These are phyloP conservation scores for Sanguinoderma infundibulare DNA, from an alignment of 1,284 basidiomycete species.

Conservation along the genomic window DNA sequence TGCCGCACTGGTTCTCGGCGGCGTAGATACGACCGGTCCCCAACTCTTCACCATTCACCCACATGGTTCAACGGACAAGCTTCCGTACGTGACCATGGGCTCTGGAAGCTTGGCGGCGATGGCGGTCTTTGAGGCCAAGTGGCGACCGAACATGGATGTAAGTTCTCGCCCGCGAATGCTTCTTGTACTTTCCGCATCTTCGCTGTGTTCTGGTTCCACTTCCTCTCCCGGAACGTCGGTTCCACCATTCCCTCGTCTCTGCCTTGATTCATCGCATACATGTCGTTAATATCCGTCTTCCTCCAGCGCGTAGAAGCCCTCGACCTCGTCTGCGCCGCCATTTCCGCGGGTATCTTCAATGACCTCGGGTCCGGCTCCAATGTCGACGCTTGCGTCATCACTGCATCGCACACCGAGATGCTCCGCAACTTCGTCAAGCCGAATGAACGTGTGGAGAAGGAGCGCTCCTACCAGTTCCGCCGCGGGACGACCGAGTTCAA, in stretches of 20 bases:
- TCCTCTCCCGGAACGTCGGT: not conserved
- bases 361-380: conserved; percentile 98
- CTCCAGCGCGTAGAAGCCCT: conserved; percentile 84
- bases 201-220: not conserved
- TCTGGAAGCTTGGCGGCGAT: conserved; percentile 96
- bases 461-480: conserved; percentile 84
- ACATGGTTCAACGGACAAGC: conserved; percentile 97
- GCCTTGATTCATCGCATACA: not conserved
- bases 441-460: conserved; percentile 88
- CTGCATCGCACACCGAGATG: conserved; percentile 82
- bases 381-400: conserved; percentile 96
- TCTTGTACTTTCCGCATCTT: not conserved
- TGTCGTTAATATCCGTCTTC: not conserved
- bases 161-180: conserved; percentile 26
- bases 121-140: conserved; percentile 94
- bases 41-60: conserved; percentile 97
- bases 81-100: conserved; percentile 99
- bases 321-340: conserved; percentile 83
- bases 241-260: not conserved
- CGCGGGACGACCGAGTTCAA: conserved; percentile 90
- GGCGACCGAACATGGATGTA: conserved; percentile 86
- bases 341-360: conserved; percentile 98
- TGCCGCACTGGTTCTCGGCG: conserved; percentile 96
- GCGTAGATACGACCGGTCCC: conserved; percentile 91
- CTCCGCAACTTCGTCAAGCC: conserved; percentile 91